Evolutionary conservation across 2,329 filamentous ascomycete genomes (phyloP).

Genomic region (Ilyonectria robusta): DNA sequence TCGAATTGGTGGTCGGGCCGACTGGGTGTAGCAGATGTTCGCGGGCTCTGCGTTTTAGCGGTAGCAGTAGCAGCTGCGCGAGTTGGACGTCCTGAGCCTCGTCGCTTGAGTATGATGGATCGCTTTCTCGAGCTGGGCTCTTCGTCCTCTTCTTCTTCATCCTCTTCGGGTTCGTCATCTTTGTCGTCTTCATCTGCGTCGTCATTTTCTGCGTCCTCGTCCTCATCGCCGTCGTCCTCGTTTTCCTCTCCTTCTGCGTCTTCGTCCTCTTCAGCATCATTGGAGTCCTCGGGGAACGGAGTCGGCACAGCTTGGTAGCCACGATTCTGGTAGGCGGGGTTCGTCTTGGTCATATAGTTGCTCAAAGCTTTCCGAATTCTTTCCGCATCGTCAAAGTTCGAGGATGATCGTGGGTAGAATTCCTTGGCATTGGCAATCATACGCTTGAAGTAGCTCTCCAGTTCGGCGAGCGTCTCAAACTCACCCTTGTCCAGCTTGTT

Average conservation of each 20-base stretch:
- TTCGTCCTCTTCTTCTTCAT: slow-evolving; percentile 47
- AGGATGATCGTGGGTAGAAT: slow-evolving; percentile 81
- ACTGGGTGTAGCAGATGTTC: slow-evolving; percentile 54
- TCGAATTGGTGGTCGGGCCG: slow-evolving; percentile 69
- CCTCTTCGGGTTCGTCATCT: slow-evolving; percentile 48
- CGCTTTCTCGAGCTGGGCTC: slow-evolving; percentile 52
- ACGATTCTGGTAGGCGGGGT: slow-evolving; percentile 82
- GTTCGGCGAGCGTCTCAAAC: slow-evolving; percentile 78
- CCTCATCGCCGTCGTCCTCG: slow-evolving; percentile 45
- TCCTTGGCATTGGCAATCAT: slow-evolving; percentile 91
- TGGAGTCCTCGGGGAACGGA: slow-evolving; percentile 69
- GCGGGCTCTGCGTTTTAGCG: slow-evolving; percentile 51
- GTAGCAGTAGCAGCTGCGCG: slow-evolving; percentile 50
- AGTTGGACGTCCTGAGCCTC: slow-evolving; percentile 53
- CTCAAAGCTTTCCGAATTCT: slow-evolving; percentile 87
- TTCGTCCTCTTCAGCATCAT: slow-evolving; percentile 51
- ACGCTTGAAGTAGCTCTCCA: slow-evolving; percentile 90
- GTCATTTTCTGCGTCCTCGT: slow-evolving; percentile 47
- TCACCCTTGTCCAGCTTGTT: slow-evolving; percentile 77
- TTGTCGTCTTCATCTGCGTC: slow-evolving; percentile 51
- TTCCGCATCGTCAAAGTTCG: slow-evolving; percentile 87
- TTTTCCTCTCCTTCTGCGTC: slow-evolving; percentile 51
- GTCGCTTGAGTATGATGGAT: slow-evolving; percentile 58
- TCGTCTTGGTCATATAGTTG: slow-evolving; percentile 89
- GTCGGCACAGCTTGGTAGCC: slow-evolving; percentile 81